These are phyloP conservation scores for Diaporthe australafricana DNA, from an alignment of 2,329 filamentous ascomycete species.

Conservation along the genomic window DNA sequence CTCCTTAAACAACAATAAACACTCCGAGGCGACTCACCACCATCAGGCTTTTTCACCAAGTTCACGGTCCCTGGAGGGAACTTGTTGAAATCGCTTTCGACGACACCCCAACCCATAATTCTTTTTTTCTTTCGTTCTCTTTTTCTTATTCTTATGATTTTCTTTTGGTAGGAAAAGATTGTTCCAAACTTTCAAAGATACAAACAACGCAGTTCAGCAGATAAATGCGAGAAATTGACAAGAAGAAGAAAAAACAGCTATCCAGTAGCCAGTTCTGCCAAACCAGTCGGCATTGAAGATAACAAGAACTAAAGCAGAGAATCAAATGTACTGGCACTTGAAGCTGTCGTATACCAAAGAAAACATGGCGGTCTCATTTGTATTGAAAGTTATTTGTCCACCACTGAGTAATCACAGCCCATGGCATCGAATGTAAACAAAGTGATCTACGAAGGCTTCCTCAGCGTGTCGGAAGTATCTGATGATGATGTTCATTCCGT, in stretches of 20 bases:
- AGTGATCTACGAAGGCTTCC: background rate
- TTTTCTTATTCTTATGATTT: background rate
- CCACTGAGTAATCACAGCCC: background rate
- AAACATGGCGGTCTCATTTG: background rate
- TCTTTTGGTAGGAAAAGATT: background rate
- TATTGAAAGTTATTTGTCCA: background rate
- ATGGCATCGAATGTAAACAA: background rate
- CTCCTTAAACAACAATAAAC: background rate
- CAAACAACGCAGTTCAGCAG: background rate
- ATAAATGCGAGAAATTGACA: background rate
- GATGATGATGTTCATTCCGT: background rate
- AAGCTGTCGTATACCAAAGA: background rate
- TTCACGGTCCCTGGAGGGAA: background rate
- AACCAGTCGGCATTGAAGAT: background rate
- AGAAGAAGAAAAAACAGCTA: background rate
- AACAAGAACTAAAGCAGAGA: background rate
- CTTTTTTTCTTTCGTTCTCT: background rate
- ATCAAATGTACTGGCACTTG: background rate
- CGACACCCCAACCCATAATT: background rate
- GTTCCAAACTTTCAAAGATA: background rate
- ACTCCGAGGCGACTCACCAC: background rate
- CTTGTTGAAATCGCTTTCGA: background rate
- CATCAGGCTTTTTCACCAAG: background rate
- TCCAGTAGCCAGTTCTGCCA: background rate
- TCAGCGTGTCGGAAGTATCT: background rate